These are phyloP conservation scores for Phytopythium ostracodes DNA, from an alignment of 352 stramenopile genomes.

Conservation along the genomic window DNA sequence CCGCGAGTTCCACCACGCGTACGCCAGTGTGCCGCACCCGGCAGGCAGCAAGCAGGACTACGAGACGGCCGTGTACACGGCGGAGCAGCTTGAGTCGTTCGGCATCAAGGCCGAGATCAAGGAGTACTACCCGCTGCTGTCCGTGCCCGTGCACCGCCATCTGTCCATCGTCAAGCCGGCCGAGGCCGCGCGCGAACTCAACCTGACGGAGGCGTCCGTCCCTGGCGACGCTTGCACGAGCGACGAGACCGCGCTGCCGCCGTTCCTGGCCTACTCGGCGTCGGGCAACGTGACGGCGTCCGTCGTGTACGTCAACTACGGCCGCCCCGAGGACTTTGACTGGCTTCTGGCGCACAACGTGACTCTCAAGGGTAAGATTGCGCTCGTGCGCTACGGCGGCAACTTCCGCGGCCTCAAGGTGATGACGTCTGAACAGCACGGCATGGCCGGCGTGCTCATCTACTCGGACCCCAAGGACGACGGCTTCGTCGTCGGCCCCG, in stretches of 20 bases:
- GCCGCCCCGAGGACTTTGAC: slow-evolving; percentile 64
- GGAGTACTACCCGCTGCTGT: slow-evolving; percentile 60
- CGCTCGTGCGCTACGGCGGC: slow-evolving; percentile 75
- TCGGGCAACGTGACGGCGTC: slow-evolving; percentile 52
- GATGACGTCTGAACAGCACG: slow-evolving; percentile 49
- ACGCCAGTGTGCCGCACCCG: slow-evolving; percentile 30
- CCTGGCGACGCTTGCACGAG: slow-evolving; percentile 55
- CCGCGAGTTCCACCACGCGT: slow-evolving; percentile 22
- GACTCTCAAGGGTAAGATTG: slow-evolving; percentile 72
- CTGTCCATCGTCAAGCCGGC: slow-evolving; percentile 27
- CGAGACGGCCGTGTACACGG: slow-evolving; percentile 30
- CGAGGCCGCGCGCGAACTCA: slow-evolving; percentile 19
- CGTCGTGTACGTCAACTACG: slow-evolving; percentile 86
- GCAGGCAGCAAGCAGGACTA: slow-evolving; percentile 26
- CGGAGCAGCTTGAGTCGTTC: slow-evolving; percentile 22
- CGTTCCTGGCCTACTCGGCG: slow-evolving; percentile 76
- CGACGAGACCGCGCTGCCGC: slow-evolving; percentile 42
- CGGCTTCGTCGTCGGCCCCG: slow-evolving; percentile 41
- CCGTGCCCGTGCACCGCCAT: slow-evolving; percentile 36
- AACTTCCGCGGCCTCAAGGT: slow-evolving; percentile 67
- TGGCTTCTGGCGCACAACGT: slow-evolving; percentile 49
- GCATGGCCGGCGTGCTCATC: slow-evolving; percentile 55
- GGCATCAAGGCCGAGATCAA: slow-evolving; percentile 54
- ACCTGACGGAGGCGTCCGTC: slow-evolving; percentile 51
- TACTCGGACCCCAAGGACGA: slow-evolving; percentile 75